These are phyloP conservation scores for Fusarium nygamai DNA, from an alignment of 2,329 filamentous ascomycete species.

Conservation along the genomic window DNA sequence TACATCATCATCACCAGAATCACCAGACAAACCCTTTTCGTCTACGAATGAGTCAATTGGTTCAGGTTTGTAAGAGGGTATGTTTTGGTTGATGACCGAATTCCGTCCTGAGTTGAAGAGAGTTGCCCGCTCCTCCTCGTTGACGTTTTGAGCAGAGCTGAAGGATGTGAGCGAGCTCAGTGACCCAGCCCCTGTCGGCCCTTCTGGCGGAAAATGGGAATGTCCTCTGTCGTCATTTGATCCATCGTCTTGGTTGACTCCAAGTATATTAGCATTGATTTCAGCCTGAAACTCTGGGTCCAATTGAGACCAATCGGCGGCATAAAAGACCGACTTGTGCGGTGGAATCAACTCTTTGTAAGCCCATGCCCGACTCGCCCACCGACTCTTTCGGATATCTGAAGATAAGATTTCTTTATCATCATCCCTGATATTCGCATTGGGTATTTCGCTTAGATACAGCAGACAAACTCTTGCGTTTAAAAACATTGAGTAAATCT, in stretches of 20 bases:
- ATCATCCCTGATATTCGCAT: not conserved
- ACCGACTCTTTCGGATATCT: not conserved
- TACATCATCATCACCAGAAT: not conserved
- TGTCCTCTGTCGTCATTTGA: fast-evolving
- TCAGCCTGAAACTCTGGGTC: not conserved
- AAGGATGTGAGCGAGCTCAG: not conserved
- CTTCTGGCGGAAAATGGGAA: too few relatives aligned
- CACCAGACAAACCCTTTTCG: not conserved
- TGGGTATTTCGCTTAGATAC: slow-evolving; percentile 47
- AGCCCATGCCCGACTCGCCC: slow-evolving; percentile 28
- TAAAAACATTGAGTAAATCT: not conserved
- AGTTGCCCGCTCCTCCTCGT: too few relatives aligned
- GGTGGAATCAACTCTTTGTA: slow-evolving; percentile 18
- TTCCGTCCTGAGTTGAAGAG: too few relatives aligned
- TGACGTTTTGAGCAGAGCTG: fast-evolving
- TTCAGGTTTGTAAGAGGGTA: fast-evolving
- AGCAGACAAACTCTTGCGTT: not conserved
- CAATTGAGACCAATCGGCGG: not conserved
- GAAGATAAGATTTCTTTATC: slow-evolving; percentile 4
- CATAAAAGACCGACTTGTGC: not conserved
- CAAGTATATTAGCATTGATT: fast-evolving
- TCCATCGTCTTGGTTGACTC: fast-evolving
- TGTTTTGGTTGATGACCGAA: not conserved
- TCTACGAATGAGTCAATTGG: fast-evolving
- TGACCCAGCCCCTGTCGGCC: not conserved